phyloP scores from a whole-genome alignment of 129 eudicot species.

The Saussurea involucrata region DNA sequence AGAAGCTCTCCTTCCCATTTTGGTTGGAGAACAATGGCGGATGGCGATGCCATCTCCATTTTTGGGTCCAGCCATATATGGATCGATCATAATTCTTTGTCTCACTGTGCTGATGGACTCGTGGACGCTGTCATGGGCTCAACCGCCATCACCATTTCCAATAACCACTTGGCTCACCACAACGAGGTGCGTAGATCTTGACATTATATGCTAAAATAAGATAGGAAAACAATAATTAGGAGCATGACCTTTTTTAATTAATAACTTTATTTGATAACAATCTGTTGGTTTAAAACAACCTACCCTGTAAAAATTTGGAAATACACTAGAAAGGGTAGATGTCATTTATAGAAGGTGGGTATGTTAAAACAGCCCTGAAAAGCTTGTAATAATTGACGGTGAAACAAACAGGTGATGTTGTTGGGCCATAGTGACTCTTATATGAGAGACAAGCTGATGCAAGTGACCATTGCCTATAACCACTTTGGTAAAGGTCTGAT shows the following conservation, averaged over 20 bases:
- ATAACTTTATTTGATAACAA: not conserved
- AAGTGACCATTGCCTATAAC: conserved; percentile 89
- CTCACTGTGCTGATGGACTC: conserved; percentile 88
- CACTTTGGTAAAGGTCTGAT: conserved; percentile 92
- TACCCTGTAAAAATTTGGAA: not conserved
- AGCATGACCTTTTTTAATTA: not conserved
- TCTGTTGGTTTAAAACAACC: not conserved
- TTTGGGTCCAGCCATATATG: conserved; percentile 87
- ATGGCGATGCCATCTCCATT: conserved; percentile 86
- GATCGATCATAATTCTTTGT: conserved; percentile 89
- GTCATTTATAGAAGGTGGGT: not conserved
- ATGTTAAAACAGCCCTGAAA: not conserved
- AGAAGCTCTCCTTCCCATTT: conserved; percentile 86
- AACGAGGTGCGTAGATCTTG: conserved; percentile 55
- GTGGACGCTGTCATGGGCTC: conserved; percentile 98
- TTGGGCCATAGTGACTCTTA: conserved; percentile 95
- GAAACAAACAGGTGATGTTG: conserved; percentile 77
- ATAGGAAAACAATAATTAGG: not conserved
- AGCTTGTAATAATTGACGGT: not conserved
- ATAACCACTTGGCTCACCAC: conserved; percentile 82
- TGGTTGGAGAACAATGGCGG: conserved; percentile 97
- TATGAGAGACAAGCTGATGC: conserved; percentile 82
- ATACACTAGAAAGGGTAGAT: not conserved
- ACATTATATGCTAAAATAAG: not conserved
- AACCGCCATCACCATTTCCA: conserved; percentile 86